Evolutionary conservation across 2,329 filamentous ascomycete species (phyloP).

Genomic region (Epichloe brachyelytri): DNA sequence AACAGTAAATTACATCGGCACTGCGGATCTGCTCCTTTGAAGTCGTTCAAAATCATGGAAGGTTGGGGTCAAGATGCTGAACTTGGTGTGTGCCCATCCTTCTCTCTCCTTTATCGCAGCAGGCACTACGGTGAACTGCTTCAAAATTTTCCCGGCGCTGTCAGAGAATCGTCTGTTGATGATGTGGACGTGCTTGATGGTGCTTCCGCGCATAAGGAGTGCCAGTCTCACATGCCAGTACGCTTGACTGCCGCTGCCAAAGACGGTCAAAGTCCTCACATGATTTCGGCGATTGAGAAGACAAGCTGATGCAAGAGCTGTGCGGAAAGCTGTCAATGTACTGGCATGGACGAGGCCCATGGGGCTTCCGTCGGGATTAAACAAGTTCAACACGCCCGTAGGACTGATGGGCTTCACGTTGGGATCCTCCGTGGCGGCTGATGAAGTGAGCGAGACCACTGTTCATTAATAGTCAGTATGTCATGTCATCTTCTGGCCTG

Average conservation of each 20-base stretch:
- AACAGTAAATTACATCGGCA: slow-evolving; percentile 78
- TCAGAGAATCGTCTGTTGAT: slow-evolving; percentile 62
- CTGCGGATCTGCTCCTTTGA: slow-evolving; percentile 55
- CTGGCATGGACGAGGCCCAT: slow-evolving; percentile 59
- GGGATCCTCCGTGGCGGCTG: slow-evolving; percentile 16
- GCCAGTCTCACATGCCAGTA: slow-evolving; percentile 90
- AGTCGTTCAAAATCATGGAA: slow-evolving; percentile 57
- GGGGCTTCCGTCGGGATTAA: slow-evolving; percentile 47
- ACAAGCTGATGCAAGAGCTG: slow-evolving; percentile 57
- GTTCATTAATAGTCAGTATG: not conserved
- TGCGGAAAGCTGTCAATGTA: slow-evolving; percentile 69
- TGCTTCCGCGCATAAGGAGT: slow-evolving; percentile 55
- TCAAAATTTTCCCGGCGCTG: slow-evolving; percentile 37
- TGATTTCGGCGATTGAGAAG: slow-evolving; percentile 51
- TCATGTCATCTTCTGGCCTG: not conserved
- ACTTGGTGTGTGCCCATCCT: slow-evolving; percentile 54
- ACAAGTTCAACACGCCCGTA: slow-evolving; percentile 57
- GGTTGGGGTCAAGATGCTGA: slow-evolving; percentile 53
- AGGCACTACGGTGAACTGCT: slow-evolving; percentile 32
- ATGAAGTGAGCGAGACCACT: slow-evolving; percentile 51
- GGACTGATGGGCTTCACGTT: slow-evolving; percentile 30
- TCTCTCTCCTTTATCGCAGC: slow-evolving; percentile 35
- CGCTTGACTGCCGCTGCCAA: slow-evolving; percentile 79
- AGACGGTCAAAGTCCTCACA: slow-evolving; percentile 68
- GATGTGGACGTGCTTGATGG: slow-evolving; percentile 69